Evolutionary conservation across 176 grass and related monocot species (phyloP).

Genomic region (Cenchrus americanus): DNA sequence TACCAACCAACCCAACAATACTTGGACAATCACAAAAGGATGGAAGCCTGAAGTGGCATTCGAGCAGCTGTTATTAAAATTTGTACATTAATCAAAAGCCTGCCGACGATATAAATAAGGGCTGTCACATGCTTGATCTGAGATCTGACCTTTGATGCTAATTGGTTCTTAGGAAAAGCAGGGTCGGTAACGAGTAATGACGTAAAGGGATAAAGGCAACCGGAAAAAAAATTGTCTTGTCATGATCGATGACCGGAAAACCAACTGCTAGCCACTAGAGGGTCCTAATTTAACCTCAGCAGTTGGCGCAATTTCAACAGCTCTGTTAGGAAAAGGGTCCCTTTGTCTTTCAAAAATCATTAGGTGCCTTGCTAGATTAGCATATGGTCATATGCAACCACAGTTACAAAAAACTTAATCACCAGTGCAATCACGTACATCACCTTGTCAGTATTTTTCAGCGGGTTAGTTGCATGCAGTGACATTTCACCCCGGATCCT

Average conservation of each 20-base stretch:
- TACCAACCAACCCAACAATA: too few relatives aligned
- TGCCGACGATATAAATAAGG: not conserved
- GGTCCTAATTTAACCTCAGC: not conserved
- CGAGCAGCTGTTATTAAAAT: too few relatives aligned
- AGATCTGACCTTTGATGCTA: not conserved
- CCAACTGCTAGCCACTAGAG: not conserved
- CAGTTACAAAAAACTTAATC: not conserved
- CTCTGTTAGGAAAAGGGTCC: not conserved
- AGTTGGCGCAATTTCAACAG: not conserved
- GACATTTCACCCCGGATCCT: not conserved
- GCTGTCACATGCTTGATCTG: not conserved
- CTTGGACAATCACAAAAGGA: too few relatives aligned
- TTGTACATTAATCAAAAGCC: not conserved
- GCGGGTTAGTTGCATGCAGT: not conserved
- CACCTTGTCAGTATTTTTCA: not conserved
- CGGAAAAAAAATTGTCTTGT: not conserved
- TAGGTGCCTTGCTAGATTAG: not conserved
- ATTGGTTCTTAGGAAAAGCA: constrained; percentile 13
- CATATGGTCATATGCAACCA: not conserved
- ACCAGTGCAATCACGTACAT: too few relatives aligned
- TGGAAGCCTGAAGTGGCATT: too few relatives aligned
- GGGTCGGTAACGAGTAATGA: not conserved
- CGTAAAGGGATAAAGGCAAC: not conserved
- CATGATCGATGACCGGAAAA: not conserved
- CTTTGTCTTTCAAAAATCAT: not conserved